Evolutionary conservation across 2,329 filamentous ascomycete species (phyloP).

Genomic region (Ceratocystis smalleyi): DNA sequence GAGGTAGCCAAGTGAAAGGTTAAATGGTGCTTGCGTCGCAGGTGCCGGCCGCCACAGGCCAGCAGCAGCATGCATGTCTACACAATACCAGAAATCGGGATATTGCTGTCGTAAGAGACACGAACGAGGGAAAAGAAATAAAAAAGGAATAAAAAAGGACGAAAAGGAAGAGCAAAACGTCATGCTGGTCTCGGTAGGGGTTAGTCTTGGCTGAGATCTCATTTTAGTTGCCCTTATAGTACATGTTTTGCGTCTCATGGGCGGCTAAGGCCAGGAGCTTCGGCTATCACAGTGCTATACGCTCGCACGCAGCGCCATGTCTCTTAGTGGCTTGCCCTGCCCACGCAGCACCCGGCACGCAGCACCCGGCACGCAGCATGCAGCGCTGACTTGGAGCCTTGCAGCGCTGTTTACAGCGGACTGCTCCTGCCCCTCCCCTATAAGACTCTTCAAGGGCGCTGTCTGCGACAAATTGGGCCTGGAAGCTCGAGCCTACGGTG

Average conservation of each 20-base stretch:
- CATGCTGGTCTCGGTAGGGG: not conserved
- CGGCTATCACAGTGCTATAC: too few species aligned
- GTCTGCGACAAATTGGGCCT: not conserved
- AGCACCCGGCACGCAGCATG: too few species aligned
- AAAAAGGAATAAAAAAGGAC: not conserved
- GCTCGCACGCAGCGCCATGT: not conserved
- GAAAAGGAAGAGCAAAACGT: not conserved
- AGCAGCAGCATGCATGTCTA: too few species aligned
- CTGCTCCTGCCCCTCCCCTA: not conserved
- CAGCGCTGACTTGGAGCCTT: too few species aligned
- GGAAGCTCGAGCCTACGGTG: not conserved
- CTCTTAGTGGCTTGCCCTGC: too few species aligned
- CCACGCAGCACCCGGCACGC: too few species aligned
- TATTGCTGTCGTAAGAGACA: not conserved
- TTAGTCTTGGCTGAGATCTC: not conserved
- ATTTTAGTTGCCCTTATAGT: not conserved
- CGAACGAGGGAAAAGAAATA: not conserved
- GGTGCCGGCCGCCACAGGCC: too few species aligned
- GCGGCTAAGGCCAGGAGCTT: too few species aligned
- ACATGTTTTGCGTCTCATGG: not conserved
- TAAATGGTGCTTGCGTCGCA: too few species aligned
- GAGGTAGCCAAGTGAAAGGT: not conserved
- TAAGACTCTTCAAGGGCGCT: not conserved
- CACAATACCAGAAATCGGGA: too few species aligned
- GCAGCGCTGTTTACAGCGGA: not conserved